These are phyloP conservation scores for Lodderomyces metapsilosis DNA, from an alignment of 1,139 yeast genomes.

Conservation along the genomic window DNA sequence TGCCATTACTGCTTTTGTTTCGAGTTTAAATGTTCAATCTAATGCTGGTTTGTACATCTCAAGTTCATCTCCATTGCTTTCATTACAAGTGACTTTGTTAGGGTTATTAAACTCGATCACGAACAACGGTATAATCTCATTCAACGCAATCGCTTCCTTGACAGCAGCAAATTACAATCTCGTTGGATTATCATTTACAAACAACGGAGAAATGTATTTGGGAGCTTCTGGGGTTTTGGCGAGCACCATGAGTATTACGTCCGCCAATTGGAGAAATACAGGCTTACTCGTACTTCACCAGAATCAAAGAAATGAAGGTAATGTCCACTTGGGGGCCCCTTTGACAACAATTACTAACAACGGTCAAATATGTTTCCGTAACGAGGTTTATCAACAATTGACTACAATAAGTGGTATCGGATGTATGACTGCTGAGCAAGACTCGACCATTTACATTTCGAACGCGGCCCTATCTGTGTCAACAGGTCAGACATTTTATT, in stretches of 20 bases:
- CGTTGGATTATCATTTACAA: conserved; percentile 21
- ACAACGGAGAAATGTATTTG: conserved; percentile 29
- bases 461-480: conserved; percentile 18
- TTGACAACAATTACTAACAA: conserved; percentile 21
- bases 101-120: conserved; percentile 15
- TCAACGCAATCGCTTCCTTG: conserved; percentile 21
- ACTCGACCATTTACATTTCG: conserved; percentile 22
- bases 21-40: conserved; percentile 18
- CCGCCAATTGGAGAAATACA: conserved; percentile 24
- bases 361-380: conserved; percentile 31
- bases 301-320: conserved; percentile 18
- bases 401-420: conserved; percentile 27
- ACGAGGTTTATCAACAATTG: conserved; percentile 24
- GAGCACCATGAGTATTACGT: conserved; percentile 21
- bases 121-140: conserved; percentile 25
- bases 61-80: conserved; percentile 7
- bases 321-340: conserved; percentile 21
- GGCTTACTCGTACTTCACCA: conserved; percentile 29
- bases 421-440: conserved; percentile 24
- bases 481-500: conserved; percentile 22
- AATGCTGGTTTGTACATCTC: conserved; percentile 24
- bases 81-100: conserved; percentile 15
- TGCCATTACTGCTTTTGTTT: conserved; percentile 22
- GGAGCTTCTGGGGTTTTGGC: conserved; percentile 23
- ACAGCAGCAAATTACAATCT: conserved; percentile 21